These are phyloP conservation scores for Agrocybe pediades DNA, from an alignment of 768 basidiomycete species.

Conservation along the genomic window DNA sequence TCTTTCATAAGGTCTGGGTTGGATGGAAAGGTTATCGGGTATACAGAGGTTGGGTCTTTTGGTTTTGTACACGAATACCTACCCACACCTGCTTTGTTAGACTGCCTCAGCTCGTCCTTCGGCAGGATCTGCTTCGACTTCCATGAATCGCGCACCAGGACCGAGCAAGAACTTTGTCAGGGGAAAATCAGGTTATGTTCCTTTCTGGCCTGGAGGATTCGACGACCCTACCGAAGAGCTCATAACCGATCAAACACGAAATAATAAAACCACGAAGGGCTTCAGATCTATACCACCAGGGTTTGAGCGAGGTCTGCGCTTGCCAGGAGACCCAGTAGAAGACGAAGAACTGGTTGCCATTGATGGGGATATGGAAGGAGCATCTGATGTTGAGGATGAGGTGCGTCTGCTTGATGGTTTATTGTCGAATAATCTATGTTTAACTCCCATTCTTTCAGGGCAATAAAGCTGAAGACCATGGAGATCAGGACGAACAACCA, in stretches of 20 bases:
- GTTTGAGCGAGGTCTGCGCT: slow-evolving; percentile 74
- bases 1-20: slow-evolving; percentile 77
- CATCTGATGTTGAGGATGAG: slow-evolving; percentile 21
- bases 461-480: slow-evolving; percentile 8
- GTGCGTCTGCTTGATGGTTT: slow-evolving; percentile 15
- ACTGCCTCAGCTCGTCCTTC: slow-evolving; percentile 52
- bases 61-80: neutral
- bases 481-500: slow-evolving; percentile 18
- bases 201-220: slow-evolving; percentile 93
- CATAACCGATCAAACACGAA: slow-evolving; percentile 26
- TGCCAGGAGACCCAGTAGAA: slow-evolving; percentile 58
- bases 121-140: slow-evolving; percentile 82
- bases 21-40: slow-evolving; percentile 79
- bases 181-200: slow-evolving; percentile 91
- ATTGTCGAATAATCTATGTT: neutral
- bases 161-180: slow-evolving; percentile 82
- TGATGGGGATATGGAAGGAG: slow-evolving; percentile 22
- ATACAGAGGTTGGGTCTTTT: slow-evolving; percentile 61
- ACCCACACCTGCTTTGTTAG: slow-evolving; percentile 34
- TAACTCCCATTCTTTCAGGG: slow-evolving; percentile 8
- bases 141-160: slow-evolving; percentile 82
- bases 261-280: slow-evolving; percentile 39
- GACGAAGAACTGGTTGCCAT: slow-evolving; percentile 43
- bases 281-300: slow-evolving; percentile 82
- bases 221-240: slow-evolving; percentile 55